Base-by-base conservation (phyloP, 495 filamentous ascomycete species). In the Parmelia sp. region DNA sequence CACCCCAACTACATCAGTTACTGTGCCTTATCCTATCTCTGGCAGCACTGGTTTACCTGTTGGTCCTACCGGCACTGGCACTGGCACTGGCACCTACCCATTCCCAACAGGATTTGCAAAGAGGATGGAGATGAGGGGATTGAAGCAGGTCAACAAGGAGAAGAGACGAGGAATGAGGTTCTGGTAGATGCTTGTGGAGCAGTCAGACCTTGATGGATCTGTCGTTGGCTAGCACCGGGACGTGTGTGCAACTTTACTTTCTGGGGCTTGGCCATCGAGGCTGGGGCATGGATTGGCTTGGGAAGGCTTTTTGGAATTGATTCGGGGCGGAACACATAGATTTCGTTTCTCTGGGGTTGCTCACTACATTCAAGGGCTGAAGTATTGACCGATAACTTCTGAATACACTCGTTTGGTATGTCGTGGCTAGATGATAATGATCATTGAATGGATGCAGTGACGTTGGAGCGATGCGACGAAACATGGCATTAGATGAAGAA, bases 61-160 rank as follows among this genome's bases (percentile, higher is more conserved):
- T 5, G 66, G 63, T 36, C n/a, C n/a, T 17, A 65, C 62, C 49
- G 65, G 61, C 17, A 61, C 36, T 3, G 57, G 58, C 7, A 68
- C 62, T 61, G 58, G 63, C 4, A 68, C 63, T n/a, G 63, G 61
- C 0, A 4, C 33, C 0, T 40, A 27, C 1, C 39, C 64, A 2
- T 42, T 19, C 2, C 29, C 63, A 14, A 58, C 27, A 8, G 44
- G 33, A 1, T 47, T 44, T 6, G 15, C 27, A 35, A 56, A 61
- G 62, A 63, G 55, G 65, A 51, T 58, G 53, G 63, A 68, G 56
- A 64, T 57, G 66, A 65, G 60, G 37, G 61, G 66, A 1, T 25
- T 64, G 33, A 62, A 65, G 58, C 58, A 63, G 57, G 36, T 58
- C 55, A 51, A 25, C 60, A 33, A 14, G 57, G 47, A 29, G 57